Evolutionary conservation across 192 early-diverging fungal genomes (phyloP), one percentile per base, ranked within the genome.

Genomic region (Jimgerdemannia flammicorona): DNA sequence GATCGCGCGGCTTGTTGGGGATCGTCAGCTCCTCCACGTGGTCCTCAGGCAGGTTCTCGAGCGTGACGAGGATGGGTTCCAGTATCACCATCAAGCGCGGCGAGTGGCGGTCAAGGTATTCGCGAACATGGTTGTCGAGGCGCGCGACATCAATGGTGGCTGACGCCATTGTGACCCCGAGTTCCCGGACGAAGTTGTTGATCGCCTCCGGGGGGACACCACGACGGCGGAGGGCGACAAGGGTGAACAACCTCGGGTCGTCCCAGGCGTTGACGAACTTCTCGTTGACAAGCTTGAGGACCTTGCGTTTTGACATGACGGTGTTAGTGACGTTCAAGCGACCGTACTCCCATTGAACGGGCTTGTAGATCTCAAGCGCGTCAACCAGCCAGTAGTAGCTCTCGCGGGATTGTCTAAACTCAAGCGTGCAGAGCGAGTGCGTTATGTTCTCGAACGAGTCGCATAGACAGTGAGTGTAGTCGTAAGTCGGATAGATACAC

Each of bases 381-480:
- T 99, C 98, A 71, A 95, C 93, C 40, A 99, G 91, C 98, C 98
- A 99, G 87, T 99, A 99, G 85, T 99, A 99, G 39, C 95, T 96
- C 73, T 94, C 90, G 73, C 98, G 93, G 39, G 96, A 95, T 78
- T 92, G 92, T 63, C 79, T 88, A 83, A 99, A 99, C 85, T 99
- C 98, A 59, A 92, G 86, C 2, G 98, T 99, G 88, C 98, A 99
- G 70, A 99, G 89, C 42, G 97, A 99, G 81, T 99, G 98, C 7
- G 97, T 97, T 72, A 99, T 99, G 88, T 99, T 98, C 81, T 99
- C 98, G 77, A 99, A 93, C 18, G 98, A 99, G 83, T 99, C 98
- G 74, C 93, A 94, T 19, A 99, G 87, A 77, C 98, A 99, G 82
- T 99, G 98, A 3, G 97, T 97, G 81, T 92, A 99, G 82, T 99